phyloP scores from a whole-genome alignment of 2,329 filamentous ascomycete genomes.

The Pseudogymnoascus destructans region DNA sequence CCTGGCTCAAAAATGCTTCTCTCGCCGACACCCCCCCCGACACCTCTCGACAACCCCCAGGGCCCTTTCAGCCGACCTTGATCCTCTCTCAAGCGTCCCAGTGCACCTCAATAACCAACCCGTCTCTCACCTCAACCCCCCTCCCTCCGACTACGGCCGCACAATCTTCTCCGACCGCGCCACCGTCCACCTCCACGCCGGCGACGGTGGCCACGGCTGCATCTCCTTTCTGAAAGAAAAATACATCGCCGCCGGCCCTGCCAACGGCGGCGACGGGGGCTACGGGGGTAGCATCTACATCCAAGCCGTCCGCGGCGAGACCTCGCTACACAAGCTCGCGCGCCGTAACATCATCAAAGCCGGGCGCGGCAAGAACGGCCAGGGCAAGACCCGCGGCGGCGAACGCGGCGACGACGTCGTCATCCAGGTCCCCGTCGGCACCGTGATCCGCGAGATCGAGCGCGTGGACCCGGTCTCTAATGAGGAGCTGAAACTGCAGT shows the following conservation, averaged over 20 bases:
- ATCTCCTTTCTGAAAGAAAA: constrained; percentile 90
- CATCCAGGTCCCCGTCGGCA: constrained; percentile 84
- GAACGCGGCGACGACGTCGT: constrained; percentile 76
- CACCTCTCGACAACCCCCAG: background rate
- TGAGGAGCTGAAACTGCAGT: constrained; percentile 36
- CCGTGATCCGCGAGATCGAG: constrained; percentile 71
- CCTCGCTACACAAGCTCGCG: constrained; percentile 82
- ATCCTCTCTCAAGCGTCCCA: background rate
- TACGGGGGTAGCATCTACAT: constrained; percentile 88
- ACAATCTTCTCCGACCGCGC: constrained; percentile 83
- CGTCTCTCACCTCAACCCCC: constrained; percentile 57
- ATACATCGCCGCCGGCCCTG: constrained; percentile 74
- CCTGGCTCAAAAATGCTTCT: background rate
- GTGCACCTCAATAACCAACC: constrained; percentile 11
- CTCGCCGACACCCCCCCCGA: background rate
- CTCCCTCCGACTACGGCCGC: constrained; percentile 70
- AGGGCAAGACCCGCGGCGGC: constrained; percentile 61
- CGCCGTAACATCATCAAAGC: constrained; percentile 63
- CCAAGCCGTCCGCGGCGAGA: constrained; percentile 82
- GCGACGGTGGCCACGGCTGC: constrained; percentile 78
- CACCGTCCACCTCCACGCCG: constrained; percentile 62
- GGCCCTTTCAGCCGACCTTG: background rate
- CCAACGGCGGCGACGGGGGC: constrained; percentile 91
- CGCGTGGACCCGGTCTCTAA: constrained; percentile 65
- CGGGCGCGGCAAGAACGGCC: constrained; percentile 62